Percentiles rank a stretch among this genome's conserved stretches.
These are phyloP conservation scores for Aspergillus japonicus DNA, from an alignment of 2,329 filamentous ascomycete species.

Conservation along the genomic window DNA sequence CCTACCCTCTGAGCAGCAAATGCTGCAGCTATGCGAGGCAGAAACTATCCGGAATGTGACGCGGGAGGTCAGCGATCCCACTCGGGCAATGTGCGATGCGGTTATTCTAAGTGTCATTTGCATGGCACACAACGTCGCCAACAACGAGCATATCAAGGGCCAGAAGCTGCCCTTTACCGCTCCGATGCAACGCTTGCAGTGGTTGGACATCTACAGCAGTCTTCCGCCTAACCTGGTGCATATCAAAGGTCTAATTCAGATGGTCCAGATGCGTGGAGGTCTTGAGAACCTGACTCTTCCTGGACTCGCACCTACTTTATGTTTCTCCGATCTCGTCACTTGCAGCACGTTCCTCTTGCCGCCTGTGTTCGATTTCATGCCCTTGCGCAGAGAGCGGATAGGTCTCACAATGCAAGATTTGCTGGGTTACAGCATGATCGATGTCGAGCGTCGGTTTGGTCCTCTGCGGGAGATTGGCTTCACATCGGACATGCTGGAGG, in stretches of 20 bases:
- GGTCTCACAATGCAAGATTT: constrained; percentile 24
- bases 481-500: constrained; percentile 30
- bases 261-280: constrained; percentile 39
- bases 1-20: constrained; percentile 22
- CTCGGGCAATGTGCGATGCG: constrained; percentile 34
- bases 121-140: constrained; percentile 33
- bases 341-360: constrained; percentile 23
- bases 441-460: constrained; percentile 27
- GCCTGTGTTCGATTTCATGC: constrained; percentile 30
- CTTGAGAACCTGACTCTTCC: constrained; percentile 36
- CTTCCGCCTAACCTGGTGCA: constrained; percentile 37
- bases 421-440: constrained; percentile 25
- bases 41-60: constrained; percentile 39
- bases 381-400: constrained; percentile 21
- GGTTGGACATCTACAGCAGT: constrained; percentile 38
- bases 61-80: constrained; percentile 32
- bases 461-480: constrained; percentile 26
- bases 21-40: constrained; percentile 28
- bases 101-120: constrained; percentile 38
- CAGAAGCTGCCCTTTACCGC: constrained; percentile 31
- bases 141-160: constrained; percentile 14
- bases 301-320: constrained; percentile 38
- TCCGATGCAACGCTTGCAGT: constrained; percentile 37
- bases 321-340: constrained; percentile 34
- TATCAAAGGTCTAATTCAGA: constrained; percentile 33